Evolutionary conservation across 345 rosid species (phyloP).

Genomic region (Pelargonium nanum): DNA sequence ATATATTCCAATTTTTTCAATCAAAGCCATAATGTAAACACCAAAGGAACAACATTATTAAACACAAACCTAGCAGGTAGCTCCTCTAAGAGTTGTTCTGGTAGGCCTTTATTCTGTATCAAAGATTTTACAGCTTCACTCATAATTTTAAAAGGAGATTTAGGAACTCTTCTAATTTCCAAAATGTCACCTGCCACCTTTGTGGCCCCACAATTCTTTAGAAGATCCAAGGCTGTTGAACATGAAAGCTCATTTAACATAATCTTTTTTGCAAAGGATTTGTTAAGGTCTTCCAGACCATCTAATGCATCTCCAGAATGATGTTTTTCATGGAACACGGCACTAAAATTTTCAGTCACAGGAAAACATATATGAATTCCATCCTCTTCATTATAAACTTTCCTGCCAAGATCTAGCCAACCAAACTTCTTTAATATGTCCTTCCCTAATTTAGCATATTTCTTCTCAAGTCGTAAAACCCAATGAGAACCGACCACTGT

Average conservation of each 20-base stretch:
- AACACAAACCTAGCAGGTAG: slow-evolving; percentile 58
- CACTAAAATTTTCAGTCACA: slow-evolving; percentile 49
- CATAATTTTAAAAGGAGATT: slow-evolving; percentile 53
- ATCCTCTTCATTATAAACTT: slow-evolving; percentile 37
- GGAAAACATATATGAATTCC: slow-evolving; percentile 67
- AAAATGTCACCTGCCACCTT: slow-evolving; percentile 35
- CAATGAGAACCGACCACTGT: slow-evolving; percentile 20
- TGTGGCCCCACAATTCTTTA: slow-evolving; percentile 52
- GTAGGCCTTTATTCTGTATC: slow-evolving; percentile 39
- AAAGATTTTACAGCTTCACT: slow-evolving; percentile 43
- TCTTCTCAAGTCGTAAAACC: slow-evolving; percentile 53
- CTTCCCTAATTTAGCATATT: slow-evolving; percentile 62
- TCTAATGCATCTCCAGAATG: slow-evolving; percentile 15
- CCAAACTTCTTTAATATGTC: slow-evolving; percentile 73
- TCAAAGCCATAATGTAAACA: neutral
- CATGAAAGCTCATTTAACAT: slow-evolving; percentile 35
- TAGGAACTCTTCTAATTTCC: slow-evolving; percentile 43
- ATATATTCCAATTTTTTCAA: neutral
- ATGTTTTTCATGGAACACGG: slow-evolving; percentile 29
- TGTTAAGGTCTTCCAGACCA: slow-evolving; percentile 22
- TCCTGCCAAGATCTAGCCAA: slow-evolving; percentile 82
- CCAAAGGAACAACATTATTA: slow-evolving; percentile 8
- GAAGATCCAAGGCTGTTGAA: slow-evolving; percentile 43
- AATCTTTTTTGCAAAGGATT: slow-evolving; percentile 16
- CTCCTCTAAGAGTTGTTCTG: slow-evolving; percentile 46